Percentiles rank a stretch among this genome's conserved stretches.
These are phyloP conservation scores for Hypholoma fasciculare DNA, from an alignment of 768 basidiomycete genomes.

Conservation along the genomic window DNA sequence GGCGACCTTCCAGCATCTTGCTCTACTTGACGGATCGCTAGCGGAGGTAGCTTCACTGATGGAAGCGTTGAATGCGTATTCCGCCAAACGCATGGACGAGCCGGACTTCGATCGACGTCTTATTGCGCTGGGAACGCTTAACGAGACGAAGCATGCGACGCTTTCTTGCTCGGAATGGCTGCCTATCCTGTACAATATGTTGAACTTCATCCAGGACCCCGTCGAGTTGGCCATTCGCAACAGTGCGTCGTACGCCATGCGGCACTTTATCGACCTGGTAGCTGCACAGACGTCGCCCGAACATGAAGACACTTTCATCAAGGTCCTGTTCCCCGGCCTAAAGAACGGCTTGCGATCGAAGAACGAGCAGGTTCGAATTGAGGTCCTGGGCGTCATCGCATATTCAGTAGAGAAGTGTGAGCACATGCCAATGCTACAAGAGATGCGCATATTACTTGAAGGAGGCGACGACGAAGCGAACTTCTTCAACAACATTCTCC, in stretches of 20 bases:
- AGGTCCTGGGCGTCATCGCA: slow-evolving; percentile 77
- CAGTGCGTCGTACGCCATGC: slow-evolving; percentile 74
- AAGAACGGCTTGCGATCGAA: slow-evolving; percentile 80
- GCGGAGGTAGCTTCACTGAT: slow-evolving; percentile 52
- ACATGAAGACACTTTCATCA: slow-evolving; percentile 57
- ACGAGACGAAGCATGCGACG: slow-evolving; percentile 57
- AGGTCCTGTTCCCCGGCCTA: slow-evolving; percentile 72
- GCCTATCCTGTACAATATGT: slow-evolving; percentile 78
- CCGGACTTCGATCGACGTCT: slow-evolving; percentile 91
- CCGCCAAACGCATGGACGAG: slow-evolving; percentile 79
- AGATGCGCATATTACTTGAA: slow-evolving; percentile 81
- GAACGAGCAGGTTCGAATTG: slow-evolving; percentile 84
- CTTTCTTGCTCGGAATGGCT: slow-evolving; percentile 70
- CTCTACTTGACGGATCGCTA: slow-evolving; percentile 47
- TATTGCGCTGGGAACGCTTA: slow-evolving; percentile 69
- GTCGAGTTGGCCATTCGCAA: slow-evolving; percentile 85
- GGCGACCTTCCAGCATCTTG: slow-evolving; percentile 55
- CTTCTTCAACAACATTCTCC: slow-evolving; percentile 95
- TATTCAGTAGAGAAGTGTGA: slow-evolving; percentile 70
- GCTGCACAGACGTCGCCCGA: slow-evolving; percentile 41
- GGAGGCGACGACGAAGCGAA: slow-evolving; percentile 92
- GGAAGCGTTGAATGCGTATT: slow-evolving; percentile 82
- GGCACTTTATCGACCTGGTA: slow-evolving; percentile 72
- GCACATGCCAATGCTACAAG: slow-evolving; percentile 59
- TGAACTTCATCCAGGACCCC: slow-evolving; percentile 87